Evolutionary conservation across 495 filamentous ascomycete genomes (phyloP), one percentile per base, ranked within the genome.

Genomic region (Oleoguttula mirabilis): DNA sequence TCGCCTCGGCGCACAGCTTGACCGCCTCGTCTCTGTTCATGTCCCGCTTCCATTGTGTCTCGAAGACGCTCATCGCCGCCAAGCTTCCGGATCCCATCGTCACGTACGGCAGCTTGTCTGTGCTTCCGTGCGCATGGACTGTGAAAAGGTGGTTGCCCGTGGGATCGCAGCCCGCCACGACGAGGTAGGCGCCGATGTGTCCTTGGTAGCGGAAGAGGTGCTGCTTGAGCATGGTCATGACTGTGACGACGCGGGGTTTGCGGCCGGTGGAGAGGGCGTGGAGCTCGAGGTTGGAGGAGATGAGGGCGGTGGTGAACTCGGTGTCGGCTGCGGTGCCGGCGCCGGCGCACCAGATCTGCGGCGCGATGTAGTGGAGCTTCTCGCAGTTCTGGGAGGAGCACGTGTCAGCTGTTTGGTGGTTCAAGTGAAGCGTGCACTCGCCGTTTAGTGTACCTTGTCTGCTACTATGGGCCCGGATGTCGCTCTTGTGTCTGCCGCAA

Each of bases 221-320:
- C 64, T 99, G 92, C 71, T 99, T 99, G 36, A 99, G 81, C 70
- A 99, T 82, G 10, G 92, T 99, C 92, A 99, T 99, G 71, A 86
- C 93, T 32, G 92, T 99, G 43, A 94, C 88, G 43, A 99, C 92
- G 48, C 92, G 83, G 16, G 92, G 88, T 63, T 88, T 86, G 54
- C 92, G 88, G 59, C 88, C 88, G 3, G 90, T 95, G 32, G 84
- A 93, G 45, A 96, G 76, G 17, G 88, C 75, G 67, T 96, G 92
- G 30, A 99, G 77, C 67, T 99, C 92, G 55, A 99, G 77, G 64
- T 94, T 88, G 38, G 92, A 99, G 62, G 85, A 93, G 71, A 99
- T 94, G 60, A 99, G 77, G 53, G 92, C 78, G 37, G 90, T 99
- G 48, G 92, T 96, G 73, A 99, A 99, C 66, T 99, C 90, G 47